Conservation (phyloP, 1,284 basidiomycete species). For the Trichosporon ovoides region DNA sequence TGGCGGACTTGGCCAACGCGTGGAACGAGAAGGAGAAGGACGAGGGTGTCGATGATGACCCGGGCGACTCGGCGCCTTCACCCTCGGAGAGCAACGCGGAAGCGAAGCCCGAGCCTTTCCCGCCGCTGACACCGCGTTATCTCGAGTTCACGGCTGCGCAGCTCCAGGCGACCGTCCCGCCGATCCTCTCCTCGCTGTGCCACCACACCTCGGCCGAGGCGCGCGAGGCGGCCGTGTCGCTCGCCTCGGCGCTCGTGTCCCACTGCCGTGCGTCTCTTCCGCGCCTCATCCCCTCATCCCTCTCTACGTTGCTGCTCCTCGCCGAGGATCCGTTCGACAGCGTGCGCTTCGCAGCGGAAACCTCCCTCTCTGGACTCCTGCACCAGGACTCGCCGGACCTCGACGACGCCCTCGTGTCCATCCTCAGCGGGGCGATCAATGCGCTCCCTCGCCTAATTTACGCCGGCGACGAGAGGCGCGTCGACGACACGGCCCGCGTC, state of each 20-base stretch:
- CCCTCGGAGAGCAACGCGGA: too few relatives aligned
- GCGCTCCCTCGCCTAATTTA: conserved; percentile 67
- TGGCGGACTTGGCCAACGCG: conserved; percentile 39
- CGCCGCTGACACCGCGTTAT: conserved; percentile 43
- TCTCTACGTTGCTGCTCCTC: conserved; percentile 52
- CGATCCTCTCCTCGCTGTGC: conserved; percentile 33
- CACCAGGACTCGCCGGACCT: conserved; percentile 48
- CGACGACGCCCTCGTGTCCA: conserved; percentile 50
- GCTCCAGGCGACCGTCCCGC: conserved; percentile 40
- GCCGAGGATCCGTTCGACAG: conserved; percentile 57
- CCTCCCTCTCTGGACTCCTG: conserved; percentile 54
- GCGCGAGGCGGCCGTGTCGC: conserved; percentile 45
- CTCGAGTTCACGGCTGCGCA: conserved; percentile 47
- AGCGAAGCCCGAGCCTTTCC: conserved; percentile 34
- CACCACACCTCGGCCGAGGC: conserved; percentile 44
- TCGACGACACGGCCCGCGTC: conserved; percentile 61
- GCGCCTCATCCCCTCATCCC: conserved; percentile 59
- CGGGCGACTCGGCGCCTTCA: too few relatives aligned
- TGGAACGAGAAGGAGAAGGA: conserved; percentile 19
- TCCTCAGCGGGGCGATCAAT: conserved; percentile 58
- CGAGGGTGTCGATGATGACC: conserved; percentile 7
- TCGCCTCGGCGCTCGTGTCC: conserved; percentile 56
- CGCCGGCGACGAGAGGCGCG: conserved; percentile 63
- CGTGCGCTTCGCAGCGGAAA: conserved; percentile 57
- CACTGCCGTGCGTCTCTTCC: conserved; percentile 64